phyloP scores from a whole-genome alignment of 1,284 basidiomycete species.

The Ceratobasidium sp. region DNA sequence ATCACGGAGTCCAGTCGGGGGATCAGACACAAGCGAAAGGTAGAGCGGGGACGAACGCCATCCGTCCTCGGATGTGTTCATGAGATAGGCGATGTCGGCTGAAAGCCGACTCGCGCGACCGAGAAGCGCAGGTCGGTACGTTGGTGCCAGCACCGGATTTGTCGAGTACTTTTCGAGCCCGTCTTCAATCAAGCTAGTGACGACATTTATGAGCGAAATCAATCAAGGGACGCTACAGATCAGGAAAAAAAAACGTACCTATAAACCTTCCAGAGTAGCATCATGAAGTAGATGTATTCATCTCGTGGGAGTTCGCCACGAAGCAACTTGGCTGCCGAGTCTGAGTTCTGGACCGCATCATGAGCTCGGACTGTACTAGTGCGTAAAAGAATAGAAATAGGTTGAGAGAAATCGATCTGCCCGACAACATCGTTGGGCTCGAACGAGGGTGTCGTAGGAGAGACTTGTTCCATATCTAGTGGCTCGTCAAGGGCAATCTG shows the following conservation, averaged over 20 bases:
- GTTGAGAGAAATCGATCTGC: constrained; percentile 55
- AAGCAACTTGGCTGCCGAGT: constrained; percentile 72
- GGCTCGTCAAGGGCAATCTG: not conserved
- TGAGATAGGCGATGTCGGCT: constrained; percentile 76
- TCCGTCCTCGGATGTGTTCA: constrained; percentile 66
- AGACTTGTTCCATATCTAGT: constrained; percentile 24
- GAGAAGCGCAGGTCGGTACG: constrained; percentile 79
- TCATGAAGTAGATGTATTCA: constrained; percentile 79
- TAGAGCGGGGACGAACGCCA: constrained; percentile 73
- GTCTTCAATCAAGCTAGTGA: constrained; percentile 71
- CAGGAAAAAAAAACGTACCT: constrained; percentile 65
- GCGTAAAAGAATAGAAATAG: constrained; percentile 64
- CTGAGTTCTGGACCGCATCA: constrained; percentile 70
- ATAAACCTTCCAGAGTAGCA: constrained; percentile 85
- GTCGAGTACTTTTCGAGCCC: constrained; percentile 74
- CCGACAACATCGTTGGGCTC: constrained; percentile 37
- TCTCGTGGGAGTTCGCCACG: constrained; percentile 72
- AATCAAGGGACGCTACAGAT: constrained; percentile 1
- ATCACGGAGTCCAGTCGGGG: constrained; percentile 66
- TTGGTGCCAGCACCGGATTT: constrained; percentile 74
- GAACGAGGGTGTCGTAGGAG: constrained; percentile 31
- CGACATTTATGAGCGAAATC: constrained; percentile 34
- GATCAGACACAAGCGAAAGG: constrained; percentile 61
- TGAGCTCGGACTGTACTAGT: constrained; percentile 74
- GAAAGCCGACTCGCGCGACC: constrained; percentile 71